Evolutionary conservation across 176 grass and related monocot genomes (phyloP), one percentile per base, ranked within the genome.

Genomic region (Aegilops bicornis): DNA sequence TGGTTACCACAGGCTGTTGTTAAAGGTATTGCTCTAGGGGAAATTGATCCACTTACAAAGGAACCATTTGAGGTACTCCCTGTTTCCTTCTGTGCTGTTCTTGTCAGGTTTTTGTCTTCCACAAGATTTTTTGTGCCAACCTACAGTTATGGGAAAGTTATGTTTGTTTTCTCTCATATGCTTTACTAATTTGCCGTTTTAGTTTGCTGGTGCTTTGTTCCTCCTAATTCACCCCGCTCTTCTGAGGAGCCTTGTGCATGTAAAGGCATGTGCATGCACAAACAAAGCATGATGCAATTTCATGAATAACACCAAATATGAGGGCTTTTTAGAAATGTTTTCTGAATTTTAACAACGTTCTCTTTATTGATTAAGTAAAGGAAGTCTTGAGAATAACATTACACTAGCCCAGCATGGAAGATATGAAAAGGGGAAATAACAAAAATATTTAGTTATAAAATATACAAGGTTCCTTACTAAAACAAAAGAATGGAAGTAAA

Each of bases 41-140:
- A 89, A 62, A 81, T 98, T 69, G 96, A 98, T 91, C 96, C 96
- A 23, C 76, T 98, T 74, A 94, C 96, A 32, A 98, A 95, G 84
- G 89, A 90, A 77, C 74, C 79, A 64, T 95, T 98, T 63, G 60
- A 95, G 93, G 96, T 95, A 89, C 22, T 58, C 15, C 86, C 6
- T 66, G 30, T 65, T 76, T 77, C 50, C 14, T 65, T 85, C 85
- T 59, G 66, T 58, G 15, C 17, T 61, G 19, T 79, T 32, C 35
- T 82, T 79, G 56, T 68, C 3, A 10, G 27, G 30, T 59, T 40
- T 30, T 50, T 81, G 43, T 62, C 23, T 62, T 89, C 78, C 31
- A 42, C 1, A 19, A 56, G 27, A 37, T 56, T 74, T 75, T 39
- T 45, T 75, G 8, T 20, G 6, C 8, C 2, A 19, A 70, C 73